These are phyloP conservation scores for Gossypium davidsonii DNA, from an alignment of 441 rosid species.

Conservation along the genomic window DNA sequence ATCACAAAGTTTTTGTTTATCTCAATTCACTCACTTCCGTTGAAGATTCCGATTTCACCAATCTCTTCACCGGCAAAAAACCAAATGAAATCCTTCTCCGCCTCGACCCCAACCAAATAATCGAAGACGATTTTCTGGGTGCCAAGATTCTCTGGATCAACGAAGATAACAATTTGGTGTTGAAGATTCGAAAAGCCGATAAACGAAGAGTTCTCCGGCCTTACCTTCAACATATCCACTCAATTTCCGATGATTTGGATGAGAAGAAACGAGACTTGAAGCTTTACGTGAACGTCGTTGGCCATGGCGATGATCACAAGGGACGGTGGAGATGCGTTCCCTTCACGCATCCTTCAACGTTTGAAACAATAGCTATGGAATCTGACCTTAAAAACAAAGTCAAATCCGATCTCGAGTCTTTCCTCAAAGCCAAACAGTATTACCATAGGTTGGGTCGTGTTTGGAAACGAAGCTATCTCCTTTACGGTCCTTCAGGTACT, in stretches of 20 bases:
- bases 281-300: slow-evolving; percentile 45
- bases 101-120: slow-evolving; percentile 52
- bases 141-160: slow-evolving; percentile 64
- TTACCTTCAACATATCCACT: slow-evolving; percentile 81
- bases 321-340: slow-evolving; percentile 36
- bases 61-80: slow-evolving; percentile 60
- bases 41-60: slow-evolving; percentile 76
- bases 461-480: slow-evolving; percentile 79
- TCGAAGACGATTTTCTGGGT: slow-evolving; percentile 70
- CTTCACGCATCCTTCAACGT: slow-evolving; percentile 62
- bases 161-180: slow-evolving; percentile 34
- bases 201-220: slow-evolving; percentile 72
- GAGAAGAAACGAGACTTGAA: slow-evolving; percentile 43
- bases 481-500: slow-evolving; percentile 87
- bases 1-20: slow-evolving; percentile 45
- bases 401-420: slow-evolving; percentile 67
- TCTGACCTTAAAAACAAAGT: slow-evolving; percentile 57
- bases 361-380: slow-evolving; percentile 73
- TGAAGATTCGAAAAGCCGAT: slow-evolving; percentile 66
- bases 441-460: slow-evolving; percentile 75
- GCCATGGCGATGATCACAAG: slow-evolving; percentile 11
- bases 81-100: slow-evolving; percentile 59
- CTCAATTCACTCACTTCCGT: slow-evolving; percentile 56
- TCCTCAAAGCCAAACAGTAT: slow-evolving; percentile 62
- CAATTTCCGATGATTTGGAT: slow-evolving; percentile 60